Evolutionary conservation across 2,329 filamentous ascomycete genomes (phyloP).

Genomic region (Dryadomyces quercivorus): DNA sequence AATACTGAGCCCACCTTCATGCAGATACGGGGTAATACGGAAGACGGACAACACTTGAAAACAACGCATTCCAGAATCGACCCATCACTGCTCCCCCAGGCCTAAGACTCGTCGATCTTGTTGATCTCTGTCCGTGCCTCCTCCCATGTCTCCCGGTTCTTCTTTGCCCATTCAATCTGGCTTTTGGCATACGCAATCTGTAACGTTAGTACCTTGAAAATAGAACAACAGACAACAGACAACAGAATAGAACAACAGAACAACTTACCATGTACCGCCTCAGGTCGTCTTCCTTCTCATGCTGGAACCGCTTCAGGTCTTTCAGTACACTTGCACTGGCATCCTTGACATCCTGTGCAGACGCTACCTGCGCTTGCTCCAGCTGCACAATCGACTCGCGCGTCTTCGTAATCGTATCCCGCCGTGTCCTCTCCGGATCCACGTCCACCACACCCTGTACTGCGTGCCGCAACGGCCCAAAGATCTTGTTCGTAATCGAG

Average conservation of each 20-base stretch:
- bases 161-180: conserved; percentile 89
- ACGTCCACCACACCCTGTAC: conserved; percentile 94
- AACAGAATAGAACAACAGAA: neutral
- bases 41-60: too few species aligned
- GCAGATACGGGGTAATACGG: too few species aligned
- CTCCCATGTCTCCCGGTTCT: conserved; percentile 84
- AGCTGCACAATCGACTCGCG: conserved; percentile 75
- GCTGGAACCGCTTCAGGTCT: conserved; percentile 86
- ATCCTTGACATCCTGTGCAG: conserved; percentile 85
- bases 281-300: conserved; percentile 90
- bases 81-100: neutral
- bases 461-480: conserved; percentile 87
- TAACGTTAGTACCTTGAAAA: conserved; percentile 12
- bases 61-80: neutral
- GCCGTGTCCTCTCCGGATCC: conserved; percentile 81
- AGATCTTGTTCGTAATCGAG: conserved; percentile 87
- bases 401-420: conserved; percentile 93
- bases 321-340: conserved; percentile 79
- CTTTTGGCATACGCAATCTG: conserved; percentile 86
- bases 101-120: conserved; percentile 60
- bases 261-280: conserved; percentile 82
- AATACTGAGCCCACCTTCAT: too few species aligned
- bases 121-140: conserved; percentile 78
- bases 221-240: too few species aligned
- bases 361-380: conserved; percentile 80